Evolutionary conservation across 768 basidiomycete genomes (phyloP).

Genomic region (Suillus plorans): DNA sequence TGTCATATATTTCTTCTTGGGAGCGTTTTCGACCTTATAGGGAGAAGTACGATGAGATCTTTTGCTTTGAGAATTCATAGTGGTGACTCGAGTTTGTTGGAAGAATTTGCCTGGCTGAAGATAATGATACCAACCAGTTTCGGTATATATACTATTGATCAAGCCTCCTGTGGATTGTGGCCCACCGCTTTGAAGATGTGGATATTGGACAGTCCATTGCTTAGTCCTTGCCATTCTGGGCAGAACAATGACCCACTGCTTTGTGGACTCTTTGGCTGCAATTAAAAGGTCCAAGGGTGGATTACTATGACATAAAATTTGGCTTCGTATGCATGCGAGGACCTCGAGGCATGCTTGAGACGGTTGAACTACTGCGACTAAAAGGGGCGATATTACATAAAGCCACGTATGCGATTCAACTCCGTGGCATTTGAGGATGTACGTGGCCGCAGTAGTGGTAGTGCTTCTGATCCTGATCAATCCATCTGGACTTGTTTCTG

Average conservation of each 20-base stretch:
- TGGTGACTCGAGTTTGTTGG: not conserved
- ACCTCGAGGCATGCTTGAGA: not conserved
- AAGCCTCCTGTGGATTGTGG: not conserved
- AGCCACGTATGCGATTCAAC: not conserved
- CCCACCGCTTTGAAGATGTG: not conserved
- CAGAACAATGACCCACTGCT: not conserved
- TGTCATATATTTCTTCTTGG: constrained; percentile 2
- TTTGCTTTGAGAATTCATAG: not conserved
- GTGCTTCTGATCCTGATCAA: not conserved
- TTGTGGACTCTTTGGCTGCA: not conserved
- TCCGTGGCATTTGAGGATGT: not conserved
- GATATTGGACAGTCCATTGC: not conserved
- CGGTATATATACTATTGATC: not conserved
- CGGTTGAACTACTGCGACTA: not conserved
- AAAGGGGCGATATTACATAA: not conserved
- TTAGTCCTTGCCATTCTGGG: not conserved
- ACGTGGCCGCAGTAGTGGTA: not conserved
- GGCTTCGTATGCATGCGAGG: not conserved
- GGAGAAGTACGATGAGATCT: not conserved
- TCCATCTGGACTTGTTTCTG: not conserved
- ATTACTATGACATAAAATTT: not conserved
- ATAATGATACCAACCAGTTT: not conserved
- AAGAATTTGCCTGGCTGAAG: not conserved
- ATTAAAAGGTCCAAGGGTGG: not conserved
- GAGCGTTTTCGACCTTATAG: not conserved